A percentile compares a stretch with the other conserved stretches of the same genome.
Evolutionary conservation across 106 monocot genomes (phyloP).

Genomic region (Xerophyta viscosa): DNA sequence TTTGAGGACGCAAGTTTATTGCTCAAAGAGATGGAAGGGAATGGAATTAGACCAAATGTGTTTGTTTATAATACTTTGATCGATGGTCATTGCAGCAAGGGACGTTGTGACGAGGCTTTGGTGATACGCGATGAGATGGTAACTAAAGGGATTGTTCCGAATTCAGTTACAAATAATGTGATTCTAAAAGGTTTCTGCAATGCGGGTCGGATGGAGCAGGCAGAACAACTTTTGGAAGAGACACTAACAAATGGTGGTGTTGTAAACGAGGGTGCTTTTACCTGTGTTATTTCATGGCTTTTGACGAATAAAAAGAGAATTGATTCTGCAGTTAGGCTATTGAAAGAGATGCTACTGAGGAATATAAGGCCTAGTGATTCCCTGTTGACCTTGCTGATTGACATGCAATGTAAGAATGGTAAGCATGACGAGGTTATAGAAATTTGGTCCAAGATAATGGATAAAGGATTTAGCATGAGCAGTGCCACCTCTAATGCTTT

Average conservation of each 20-base stretch:
- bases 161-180: slow-evolving; percentile 63
- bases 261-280: slow-evolving; percentile 45
- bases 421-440: slow-evolving; percentile 42
- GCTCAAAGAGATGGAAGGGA: slow-evolving; percentile 58
- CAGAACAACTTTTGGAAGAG: slow-evolving; percentile 59
- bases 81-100: slow-evolving; percentile 53
- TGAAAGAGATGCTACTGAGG: slow-evolving; percentile 54
- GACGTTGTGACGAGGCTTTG: slow-evolving; percentile 30
- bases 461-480: slow-evolving; percentile 52
- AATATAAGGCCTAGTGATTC: slow-evolving; percentile 53
- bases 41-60: slow-evolving; percentile 52
- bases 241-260: slow-evolving; percentile 43
- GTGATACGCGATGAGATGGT: slow-evolving; percentile 58
- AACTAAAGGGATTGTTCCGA: slow-evolving; percentile 44
- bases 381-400: slow-evolving; percentile 46
- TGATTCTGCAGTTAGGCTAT: slow-evolving; percentile 47
- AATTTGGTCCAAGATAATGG: slow-evolving; percentile 47
- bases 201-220: slow-evolving; percentile 48
- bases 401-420: slow-evolving; percentile 40
- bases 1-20: slow-evolving; percentile 31
- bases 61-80: slow-evolving; percentile 74
- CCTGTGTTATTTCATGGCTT: slow-evolving; percentile 47
- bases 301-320: slow-evolving; percentile 30
- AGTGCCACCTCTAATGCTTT: slow-evolving; percentile 62
- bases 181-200: slow-evolving; percentile 55